Evolutionary conservation across 768 basidiomycete genomes (phyloP).

Genomic region (Tulasnella sp.): DNA sequence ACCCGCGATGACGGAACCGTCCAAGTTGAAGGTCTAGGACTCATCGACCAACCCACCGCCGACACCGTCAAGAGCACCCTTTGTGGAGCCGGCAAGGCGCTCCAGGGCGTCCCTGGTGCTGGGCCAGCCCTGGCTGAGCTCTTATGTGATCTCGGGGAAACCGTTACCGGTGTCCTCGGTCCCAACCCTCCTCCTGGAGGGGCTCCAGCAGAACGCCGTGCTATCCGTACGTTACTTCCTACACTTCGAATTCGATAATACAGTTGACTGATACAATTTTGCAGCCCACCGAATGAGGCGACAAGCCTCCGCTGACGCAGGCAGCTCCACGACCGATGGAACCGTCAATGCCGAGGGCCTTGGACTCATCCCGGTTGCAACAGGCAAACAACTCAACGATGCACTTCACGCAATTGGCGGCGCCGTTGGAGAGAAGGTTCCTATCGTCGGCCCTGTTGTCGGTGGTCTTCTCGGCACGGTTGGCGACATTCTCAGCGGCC

Average conservation of each 20-base stretch:
- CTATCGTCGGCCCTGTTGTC: not conserved
- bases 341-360: not conserved
- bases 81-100: not conserved
- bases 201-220: not conserved
- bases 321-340: not conserved
- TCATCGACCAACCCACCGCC: not conserved
- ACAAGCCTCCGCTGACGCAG: not conserved
- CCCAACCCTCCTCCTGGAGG: too few species aligned
- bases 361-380: not conserved
- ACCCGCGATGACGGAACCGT: not conserved
- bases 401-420: not conserved
- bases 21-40: slow-evolving; percentile 3
- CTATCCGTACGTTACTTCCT: not conserved
- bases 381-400: slow-evolving; percentile 1
- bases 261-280: not conserved
- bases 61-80: not conserved
- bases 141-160: not conserved
- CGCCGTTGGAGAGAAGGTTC: not conserved
- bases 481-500: not conserved
- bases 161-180: not conserved
- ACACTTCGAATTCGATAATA: not conserved
- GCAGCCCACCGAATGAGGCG: not conserved
- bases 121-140: not conserved
- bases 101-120: not conserved
- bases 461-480: not conserved